Evolutionary conservation across 257 asterid genomes (phyloP), one percentile per base, ranked within the genome.

Genomic region (Orobanche coerulescens): DNA sequence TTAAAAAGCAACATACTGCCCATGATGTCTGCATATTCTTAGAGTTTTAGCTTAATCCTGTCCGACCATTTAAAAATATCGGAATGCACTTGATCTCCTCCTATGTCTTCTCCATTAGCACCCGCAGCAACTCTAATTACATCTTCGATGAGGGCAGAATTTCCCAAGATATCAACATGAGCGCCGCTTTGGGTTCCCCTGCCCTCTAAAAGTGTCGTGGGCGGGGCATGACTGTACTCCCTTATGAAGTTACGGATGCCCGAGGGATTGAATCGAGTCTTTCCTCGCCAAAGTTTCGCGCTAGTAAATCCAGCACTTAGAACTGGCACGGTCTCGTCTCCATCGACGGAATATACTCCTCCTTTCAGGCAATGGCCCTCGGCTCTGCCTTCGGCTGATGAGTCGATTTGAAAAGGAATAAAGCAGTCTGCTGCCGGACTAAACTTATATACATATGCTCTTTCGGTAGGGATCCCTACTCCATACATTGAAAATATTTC

Each of bases 161-260:
- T 88, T 47, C 96, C 96, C 94, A 88, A 66, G 58, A 88, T 88
- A 65, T 88, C 90, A 47, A 88, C 96, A 64, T 88, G 96, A 30
- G 94, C 92, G 40, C 94, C 96, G 67, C 94, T 88, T 58, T 85
- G 86, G 2, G 92, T 82, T 60, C 96, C 96, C 79, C 96, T 75
- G 39, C 96, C 96, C 65, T 85, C 92, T 24, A 87, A 62, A 67
- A 85, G 78, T 62, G 76, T 83, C 20, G 82, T 66, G 0, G 96
- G 96, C 62, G 94, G 85, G 16, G 87, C 79, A 47, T 88, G 96
- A 50, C 66, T 75, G 46, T 85, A 83, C 80, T 88, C 96, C 69
- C 92, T 79, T 64, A 82, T 36, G 46, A 68, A 81, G 9, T 84
- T 81, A 16, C 25, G 76, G 5, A 81, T 82, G 31, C 96, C 96